Conservation (phyloP, 257 asterid genomes). For the Scutellaria baicalensis region DNA sequence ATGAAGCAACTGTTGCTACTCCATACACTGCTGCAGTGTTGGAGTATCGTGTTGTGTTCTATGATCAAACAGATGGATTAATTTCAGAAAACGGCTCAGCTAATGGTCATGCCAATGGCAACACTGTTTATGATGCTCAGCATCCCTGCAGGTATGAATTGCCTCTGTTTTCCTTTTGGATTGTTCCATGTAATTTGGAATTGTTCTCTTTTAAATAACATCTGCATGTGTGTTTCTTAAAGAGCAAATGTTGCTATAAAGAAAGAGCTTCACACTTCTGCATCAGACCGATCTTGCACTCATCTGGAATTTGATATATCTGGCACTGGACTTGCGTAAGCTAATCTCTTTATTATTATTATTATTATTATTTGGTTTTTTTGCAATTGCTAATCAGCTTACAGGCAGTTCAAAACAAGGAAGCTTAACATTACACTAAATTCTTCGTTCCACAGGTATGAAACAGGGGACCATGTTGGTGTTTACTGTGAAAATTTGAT, state of each 20-base stretch:
- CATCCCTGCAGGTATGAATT: constrained; percentile 85
- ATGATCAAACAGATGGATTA: constrained; percentile 43
- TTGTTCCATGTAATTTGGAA: not conserved
- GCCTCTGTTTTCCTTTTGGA: constrained; percentile 3
- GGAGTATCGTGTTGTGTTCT: constrained; percentile 82
- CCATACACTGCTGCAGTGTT: constrained; percentile 87
- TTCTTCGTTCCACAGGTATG: constrained; percentile 48
- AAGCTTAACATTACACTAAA: not conserved
- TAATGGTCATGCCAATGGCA: constrained; percentile 67
- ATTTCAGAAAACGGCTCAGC: constrained; percentile 27
- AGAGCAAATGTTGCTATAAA: constrained; percentile 74
- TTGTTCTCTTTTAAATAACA: constrained; percentile 2
- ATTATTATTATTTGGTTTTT: not conserved
- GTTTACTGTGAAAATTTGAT: constrained; percentile 71
- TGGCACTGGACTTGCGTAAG: constrained; percentile 84
- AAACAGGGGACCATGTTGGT: constrained; percentile 98
- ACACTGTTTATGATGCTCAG: constrained; percentile 70
- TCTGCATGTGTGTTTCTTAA: constrained; percentile 17
- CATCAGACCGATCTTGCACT: constrained; percentile 92
- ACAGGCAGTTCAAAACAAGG: not conserved
- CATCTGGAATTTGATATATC: constrained; percentile 94
- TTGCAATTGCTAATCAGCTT: not conserved
- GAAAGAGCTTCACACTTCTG: constrained; percentile 91
- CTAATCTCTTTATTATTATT: not conserved
- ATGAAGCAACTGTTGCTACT: constrained; percentile 53